phyloP scores from a whole-genome alignment of 176 grass and related monocot genomes.

The Tillandsia fasciculata region DNA sequence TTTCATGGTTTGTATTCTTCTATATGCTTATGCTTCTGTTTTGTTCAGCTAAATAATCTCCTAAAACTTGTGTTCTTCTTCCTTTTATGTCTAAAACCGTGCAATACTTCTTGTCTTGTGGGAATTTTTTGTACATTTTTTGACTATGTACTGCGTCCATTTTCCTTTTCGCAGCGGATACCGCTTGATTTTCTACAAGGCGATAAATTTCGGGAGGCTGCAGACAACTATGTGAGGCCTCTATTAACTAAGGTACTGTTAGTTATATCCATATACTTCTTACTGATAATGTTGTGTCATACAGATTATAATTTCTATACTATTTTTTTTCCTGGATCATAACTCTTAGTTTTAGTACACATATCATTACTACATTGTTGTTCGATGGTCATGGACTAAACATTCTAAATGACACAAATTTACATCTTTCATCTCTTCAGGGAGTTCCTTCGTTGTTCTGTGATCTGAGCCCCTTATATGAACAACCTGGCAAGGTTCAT shows the following conservation, averaged over 20 bases:
- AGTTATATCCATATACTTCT: neutral
- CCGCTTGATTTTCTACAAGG: constrained; percentile 95
- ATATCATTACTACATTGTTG: neutral
- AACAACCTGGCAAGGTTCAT: constrained; percentile 77
- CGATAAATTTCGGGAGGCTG: constrained; percentile 71
- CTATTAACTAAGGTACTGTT: constrained; percentile 83
- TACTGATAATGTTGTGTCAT: neutral
- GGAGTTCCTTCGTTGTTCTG: constrained; percentile 93
- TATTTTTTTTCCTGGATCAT: neutral
- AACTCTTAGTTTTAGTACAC: too few species aligned
- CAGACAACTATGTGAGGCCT: constrained; percentile 82
- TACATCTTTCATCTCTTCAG: constrained; percentile 30
- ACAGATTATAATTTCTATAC: neutral
- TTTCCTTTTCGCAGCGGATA: constrained; percentile 61
- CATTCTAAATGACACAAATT: neutral
- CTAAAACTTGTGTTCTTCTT: neutral
- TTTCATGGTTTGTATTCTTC: neutral
- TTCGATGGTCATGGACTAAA: neutral
- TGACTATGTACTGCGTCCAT: neutral
- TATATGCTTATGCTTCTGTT: neutral
- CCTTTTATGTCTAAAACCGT: neutral
- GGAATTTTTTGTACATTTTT: neutral
- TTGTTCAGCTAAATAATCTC: neutral
- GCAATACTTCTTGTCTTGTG: neutral
- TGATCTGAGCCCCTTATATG: constrained; percentile 88